Evolutionary conservation across 177 flowering plant genomes (phyloP).

Genomic region (Tripterygium wilfordii): DNA sequence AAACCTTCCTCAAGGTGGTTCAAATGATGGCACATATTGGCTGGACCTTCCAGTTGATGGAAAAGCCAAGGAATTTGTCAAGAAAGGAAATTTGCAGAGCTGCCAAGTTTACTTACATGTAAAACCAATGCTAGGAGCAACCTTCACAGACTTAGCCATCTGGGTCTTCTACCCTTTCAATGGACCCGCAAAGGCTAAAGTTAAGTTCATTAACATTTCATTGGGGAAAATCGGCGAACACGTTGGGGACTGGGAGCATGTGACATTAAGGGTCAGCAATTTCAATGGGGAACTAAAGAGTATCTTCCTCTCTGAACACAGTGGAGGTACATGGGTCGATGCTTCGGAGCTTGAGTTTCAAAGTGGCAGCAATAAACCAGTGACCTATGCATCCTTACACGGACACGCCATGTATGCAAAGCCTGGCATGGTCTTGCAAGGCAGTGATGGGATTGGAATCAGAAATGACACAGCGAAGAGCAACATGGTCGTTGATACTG

Average conservation of each 20-base stretch:
- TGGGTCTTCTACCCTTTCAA: slow-evolving; percentile 66
- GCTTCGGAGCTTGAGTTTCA: slow-evolving; percentile 35
- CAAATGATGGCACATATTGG: slow-evolving; percentile 50
- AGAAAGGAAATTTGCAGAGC: slow-evolving; percentile 29
- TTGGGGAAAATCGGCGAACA: slow-evolving; percentile 53
- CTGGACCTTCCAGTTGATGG: slow-evolving; percentile 43
- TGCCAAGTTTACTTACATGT: slow-evolving; percentile 33
- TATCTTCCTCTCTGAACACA: slow-evolving; percentile 42
- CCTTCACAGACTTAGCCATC: slow-evolving; percentile 41
- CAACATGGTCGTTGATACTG: slow-evolving; percentile 18
- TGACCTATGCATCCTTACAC: slow-evolving; percentile 37
- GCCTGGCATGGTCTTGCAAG: slow-evolving; percentile 34
- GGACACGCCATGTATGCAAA: slow-evolving; percentile 47
- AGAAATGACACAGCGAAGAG: slow-evolving; percentile 32
- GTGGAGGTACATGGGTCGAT: slow-evolving; percentile 35
- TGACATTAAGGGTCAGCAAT: slow-evolving; percentile 51
- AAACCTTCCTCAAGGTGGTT: slow-evolving; percentile 51
- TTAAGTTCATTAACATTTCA: slow-evolving; percentile 23
- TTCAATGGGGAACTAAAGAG: slow-evolving; percentile 37
- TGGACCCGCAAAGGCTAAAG: slow-evolving; percentile 36
- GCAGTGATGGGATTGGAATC: slow-evolving; percentile 22
- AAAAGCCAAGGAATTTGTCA: slow-evolving; percentile 27
- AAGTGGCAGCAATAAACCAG: slow-evolving; percentile 24
- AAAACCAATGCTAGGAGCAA: slow-evolving; percentile 43
- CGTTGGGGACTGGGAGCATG: slow-evolving; percentile 68